Evolutionary conservation across 345 rosid species (phyloP).

Genomic region (Lepidium sativum): DNA sequence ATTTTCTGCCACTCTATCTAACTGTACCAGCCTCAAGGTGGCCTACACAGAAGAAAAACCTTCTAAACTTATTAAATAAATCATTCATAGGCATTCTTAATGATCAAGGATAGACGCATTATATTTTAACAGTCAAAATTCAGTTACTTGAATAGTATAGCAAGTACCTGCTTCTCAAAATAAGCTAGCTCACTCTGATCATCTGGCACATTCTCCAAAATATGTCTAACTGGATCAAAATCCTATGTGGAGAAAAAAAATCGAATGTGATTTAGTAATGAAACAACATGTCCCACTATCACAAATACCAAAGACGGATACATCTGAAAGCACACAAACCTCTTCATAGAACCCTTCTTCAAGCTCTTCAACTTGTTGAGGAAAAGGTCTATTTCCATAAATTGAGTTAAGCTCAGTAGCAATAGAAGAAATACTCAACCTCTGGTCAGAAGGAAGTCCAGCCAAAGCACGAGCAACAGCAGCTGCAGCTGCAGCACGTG

Average conservation of each 20-base stretch:
- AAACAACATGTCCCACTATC: neutral
- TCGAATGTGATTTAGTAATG: neutral
- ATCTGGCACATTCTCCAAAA: slow-evolving; percentile 66
- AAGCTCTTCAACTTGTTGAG: slow-evolving; percentile 48
- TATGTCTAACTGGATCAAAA: slow-evolving; percentile 81
- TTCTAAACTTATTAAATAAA: neutral
- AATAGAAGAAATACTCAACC: slow-evolving; percentile 59
- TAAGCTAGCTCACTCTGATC: slow-evolving; percentile 57
- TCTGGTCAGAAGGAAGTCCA: slow-evolving; percentile 74
- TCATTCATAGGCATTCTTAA: neutral
- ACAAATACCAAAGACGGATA: neutral
- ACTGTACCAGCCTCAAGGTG: slow-evolving; percentile 72
- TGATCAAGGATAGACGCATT: neutral
- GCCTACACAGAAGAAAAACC: slow-evolving; percentile 48
- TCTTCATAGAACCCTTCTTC: slow-evolving; percentile 85
- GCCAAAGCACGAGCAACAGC: slow-evolving; percentile 94
- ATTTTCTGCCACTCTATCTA: slow-evolving; percentile 76
- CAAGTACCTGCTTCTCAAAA: slow-evolving; percentile 82
- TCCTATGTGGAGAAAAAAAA: slow-evolving; percentile 41
- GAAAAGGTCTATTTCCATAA: slow-evolving; percentile 63
- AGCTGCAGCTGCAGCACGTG: slow-evolving; percentile 96
- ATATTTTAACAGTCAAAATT: neutral
- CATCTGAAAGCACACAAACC: slow-evolving; percentile 30
- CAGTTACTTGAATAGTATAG: neutral
- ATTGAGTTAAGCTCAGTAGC: slow-evolving; percentile 65